These are phyloP conservation scores for Peribolospora kevripleyi DNA, from an alignment of 768 basidiomycete species.

Conservation along the genomic window DNA sequence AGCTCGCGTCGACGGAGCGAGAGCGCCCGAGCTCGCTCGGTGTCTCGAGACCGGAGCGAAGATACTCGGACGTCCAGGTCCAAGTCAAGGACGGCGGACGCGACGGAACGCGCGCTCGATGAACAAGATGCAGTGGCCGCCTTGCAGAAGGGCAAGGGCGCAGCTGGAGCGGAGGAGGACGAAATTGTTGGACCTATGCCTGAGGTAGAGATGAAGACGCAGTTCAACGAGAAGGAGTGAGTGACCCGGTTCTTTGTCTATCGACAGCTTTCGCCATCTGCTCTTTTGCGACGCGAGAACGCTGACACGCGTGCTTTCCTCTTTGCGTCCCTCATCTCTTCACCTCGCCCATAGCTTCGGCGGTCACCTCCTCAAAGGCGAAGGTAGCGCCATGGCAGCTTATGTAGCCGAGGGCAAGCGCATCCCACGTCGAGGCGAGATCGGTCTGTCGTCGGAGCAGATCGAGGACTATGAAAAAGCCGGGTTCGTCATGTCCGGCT, in stretches of 20 bases:
- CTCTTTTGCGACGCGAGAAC: background rate
- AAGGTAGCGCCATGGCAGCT: constrained; percentile 94
- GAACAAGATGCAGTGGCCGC: constrained; percentile 22
- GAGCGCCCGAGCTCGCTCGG: background rate
- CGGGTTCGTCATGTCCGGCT: constrained; percentile 96
- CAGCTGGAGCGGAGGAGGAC: constrained; percentile 21
- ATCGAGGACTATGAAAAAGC: constrained; percentile 69
- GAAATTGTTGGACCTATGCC: constrained; percentile 63
- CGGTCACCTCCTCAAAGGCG: constrained; percentile 68
- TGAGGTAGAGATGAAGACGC: constrained; percentile 26
- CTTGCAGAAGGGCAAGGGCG: constrained; percentile 1
- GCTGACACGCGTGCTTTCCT: background rate
- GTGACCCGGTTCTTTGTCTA: constrained; percentile 18
- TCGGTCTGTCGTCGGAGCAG: constrained; percentile 65
- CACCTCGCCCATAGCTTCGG: constrained; percentile 31
- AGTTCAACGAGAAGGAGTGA: constrained; percentile 39
- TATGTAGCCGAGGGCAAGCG: constrained; percentile 68
- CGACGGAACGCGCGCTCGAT: constrained; percentile 10
- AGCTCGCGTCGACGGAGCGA: background rate
- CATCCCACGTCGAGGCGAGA: constrained; percentile 96
- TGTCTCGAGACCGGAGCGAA: background rate
- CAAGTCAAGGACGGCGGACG: background rate
- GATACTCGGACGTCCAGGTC: background rate
- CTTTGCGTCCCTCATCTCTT: background rate
- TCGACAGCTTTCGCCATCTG: background rate